phyloP scores from a whole-genome alignment of 176 grass and related monocot genomes.

The Raddia distichophylla region DNA sequence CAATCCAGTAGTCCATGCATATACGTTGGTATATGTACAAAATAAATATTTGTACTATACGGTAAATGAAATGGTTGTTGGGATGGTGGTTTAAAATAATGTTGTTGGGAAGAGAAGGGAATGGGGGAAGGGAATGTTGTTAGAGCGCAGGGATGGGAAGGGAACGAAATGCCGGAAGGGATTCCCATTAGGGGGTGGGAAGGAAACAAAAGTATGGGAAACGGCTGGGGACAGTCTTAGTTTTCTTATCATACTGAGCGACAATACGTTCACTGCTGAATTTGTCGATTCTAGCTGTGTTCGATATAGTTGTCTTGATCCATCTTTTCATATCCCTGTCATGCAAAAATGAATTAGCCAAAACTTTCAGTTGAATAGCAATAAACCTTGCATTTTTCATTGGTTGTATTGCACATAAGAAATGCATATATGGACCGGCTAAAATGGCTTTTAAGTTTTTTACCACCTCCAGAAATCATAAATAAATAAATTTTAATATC shows the following conservation, averaged over 20 bases:
- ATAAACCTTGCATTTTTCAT: neutral
- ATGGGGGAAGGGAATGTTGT: too few relatives aligned
- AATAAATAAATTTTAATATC: neutral
- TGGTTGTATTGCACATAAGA: neutral
- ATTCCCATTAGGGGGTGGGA: too few relatives aligned
- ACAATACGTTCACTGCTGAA: conserved; percentile 98
- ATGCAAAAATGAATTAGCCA: conserved; percentile 29
- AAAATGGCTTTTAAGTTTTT: neutral
- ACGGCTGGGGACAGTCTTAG: neutral
- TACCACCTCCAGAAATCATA: neutral
- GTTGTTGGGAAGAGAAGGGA: too few relatives aligned
- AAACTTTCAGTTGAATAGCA: conserved; percentile 16
- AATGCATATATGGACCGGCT: neutral
- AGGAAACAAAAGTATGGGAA: too few relatives aligned
- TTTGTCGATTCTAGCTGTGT: conserved; percentile 92
- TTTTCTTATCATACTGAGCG: conserved; percentile 70
- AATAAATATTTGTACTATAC: too few relatives aligned
- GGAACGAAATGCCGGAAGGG: too few relatives aligned
- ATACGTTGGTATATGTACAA: too few relatives aligned
- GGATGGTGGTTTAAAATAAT: too few relatives aligned
- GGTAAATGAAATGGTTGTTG: too few relatives aligned
- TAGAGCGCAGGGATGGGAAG: too few relatives aligned
- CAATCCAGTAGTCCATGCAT: too few relatives aligned
- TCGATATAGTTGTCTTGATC: conserved; percentile 90
- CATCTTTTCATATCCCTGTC: conserved; percentile 84